Conservation (phyloP, 306 rosid species). For the Cicer chorassanicum region DNA sequence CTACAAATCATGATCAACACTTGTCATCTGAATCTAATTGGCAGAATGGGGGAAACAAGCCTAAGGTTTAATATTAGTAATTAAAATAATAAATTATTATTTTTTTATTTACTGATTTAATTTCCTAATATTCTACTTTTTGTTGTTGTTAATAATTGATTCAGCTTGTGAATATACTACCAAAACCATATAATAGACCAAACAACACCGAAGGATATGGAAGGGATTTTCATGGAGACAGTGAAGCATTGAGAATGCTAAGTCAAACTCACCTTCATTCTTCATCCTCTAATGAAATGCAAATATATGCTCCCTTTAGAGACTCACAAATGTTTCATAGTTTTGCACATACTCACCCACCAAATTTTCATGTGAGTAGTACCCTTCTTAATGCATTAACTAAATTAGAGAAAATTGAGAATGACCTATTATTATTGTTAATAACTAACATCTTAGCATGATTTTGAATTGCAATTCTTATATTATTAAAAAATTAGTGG, state of each 20-base stretch:
- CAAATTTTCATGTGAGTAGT: slow-evolving; percentile 67
- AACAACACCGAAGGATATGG: slow-evolving; percentile 47
- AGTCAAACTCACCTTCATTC: slow-evolving; percentile 66
- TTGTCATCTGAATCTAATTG: slow-evolving; percentile 45
- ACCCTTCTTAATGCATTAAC: slow-evolving; percentile 8
- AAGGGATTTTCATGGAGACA: slow-evolving; percentile 58
- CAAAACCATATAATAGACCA: slow-evolving; percentile 49
- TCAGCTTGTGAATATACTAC: slow-evolving; percentile 52
- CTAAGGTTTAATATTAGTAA: slow-evolving; percentile 42
- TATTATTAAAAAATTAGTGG: too few relatives aligned
- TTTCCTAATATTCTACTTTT: background rate
- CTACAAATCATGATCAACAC: slow-evolving; percentile 45
- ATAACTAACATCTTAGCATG: background rate
- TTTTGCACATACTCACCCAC: slow-evolving; percentile 54
- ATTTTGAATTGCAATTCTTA: background rate
- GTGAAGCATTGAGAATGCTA: slow-evolving; percentile 59
- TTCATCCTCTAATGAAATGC: slow-evolving; percentile 55
- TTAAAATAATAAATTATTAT: background rate
- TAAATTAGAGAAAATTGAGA: background rate
- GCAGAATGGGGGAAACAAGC: slow-evolving; percentile 49
- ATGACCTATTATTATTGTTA: background rate
- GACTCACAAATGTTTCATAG: slow-evolving; percentile 56
- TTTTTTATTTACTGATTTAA: background rate
- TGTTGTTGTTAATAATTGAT: background rate
- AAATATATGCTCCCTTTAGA: slow-evolving; percentile 60